Conservation (phyloP, 257 asterid species). For the Nyctanthes arbortristis region DNA sequence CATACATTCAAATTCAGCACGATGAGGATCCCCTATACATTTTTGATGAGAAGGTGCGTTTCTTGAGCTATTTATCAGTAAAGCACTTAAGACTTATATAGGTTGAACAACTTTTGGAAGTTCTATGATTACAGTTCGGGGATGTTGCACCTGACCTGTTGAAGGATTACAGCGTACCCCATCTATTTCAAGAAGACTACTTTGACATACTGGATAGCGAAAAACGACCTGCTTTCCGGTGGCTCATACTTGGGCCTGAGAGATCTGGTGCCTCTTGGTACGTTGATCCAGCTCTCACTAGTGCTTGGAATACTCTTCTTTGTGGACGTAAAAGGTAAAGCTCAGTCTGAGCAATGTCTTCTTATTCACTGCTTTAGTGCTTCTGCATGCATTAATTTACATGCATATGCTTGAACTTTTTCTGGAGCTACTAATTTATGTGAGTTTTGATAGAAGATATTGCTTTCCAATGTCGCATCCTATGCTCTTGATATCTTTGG, state of each 20-base stretch:
- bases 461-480: too few relatives aligned
- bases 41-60: conserved; percentile 82
- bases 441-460: too few relatives aligned
- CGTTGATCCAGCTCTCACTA: conserved; percentile 97
- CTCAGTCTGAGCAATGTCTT: conserved; percentile 1
- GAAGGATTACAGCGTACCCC: conserved; percentile 78
- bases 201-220: conserved; percentile 80
- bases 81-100: conserved; percentile 21
- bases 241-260: conserved; percentile 97
- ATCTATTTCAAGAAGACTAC: conserved; percentile 87
- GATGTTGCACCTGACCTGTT: conserved; percentile 80
- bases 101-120: conserved; percentile 18
- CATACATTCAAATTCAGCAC: conserved; percentile 79
- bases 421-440: too few relatives aligned
- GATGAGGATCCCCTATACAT: conserved; percentile 98
- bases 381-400: not conserved
- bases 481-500: too few relatives aligned
- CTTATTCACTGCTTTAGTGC: not conserved
- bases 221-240: conserved; percentile 89
- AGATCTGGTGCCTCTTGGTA: conserved; percentile 99
- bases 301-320: conserved; percentile 99
- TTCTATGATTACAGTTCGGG: conserved; percentile 63
- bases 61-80: conserved; percentile 20
- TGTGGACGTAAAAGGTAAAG: conserved; percentile 90
- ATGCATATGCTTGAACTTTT: too few relatives aligned